phyloP scores from a whole-genome alignment of 257 asterid genomes.

The Solanum clarkiae region DNA sequence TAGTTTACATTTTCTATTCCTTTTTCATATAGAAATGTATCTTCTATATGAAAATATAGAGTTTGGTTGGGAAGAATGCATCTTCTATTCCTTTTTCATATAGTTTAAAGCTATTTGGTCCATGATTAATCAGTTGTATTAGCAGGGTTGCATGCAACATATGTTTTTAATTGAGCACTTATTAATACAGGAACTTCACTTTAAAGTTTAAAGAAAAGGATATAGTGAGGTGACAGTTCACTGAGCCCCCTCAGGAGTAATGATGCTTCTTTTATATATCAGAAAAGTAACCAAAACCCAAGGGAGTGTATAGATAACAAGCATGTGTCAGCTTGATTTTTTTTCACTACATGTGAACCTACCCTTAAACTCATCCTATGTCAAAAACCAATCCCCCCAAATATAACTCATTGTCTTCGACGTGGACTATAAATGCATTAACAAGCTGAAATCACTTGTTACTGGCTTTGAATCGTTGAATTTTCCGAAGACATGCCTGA shows the following conservation, averaged over 20 bases:
- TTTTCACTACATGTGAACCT: not conserved
- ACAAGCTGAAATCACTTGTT: not conserved
- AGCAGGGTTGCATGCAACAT: not conserved
- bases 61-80: too few species aligned
- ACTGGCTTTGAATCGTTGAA: slow-evolving; percentile 36
- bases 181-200: not conserved
- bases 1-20: not conserved
- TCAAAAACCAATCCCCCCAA: not conserved
- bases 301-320: not conserved
- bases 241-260: not conserved
- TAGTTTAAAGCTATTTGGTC: not conserved
- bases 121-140: not conserved
- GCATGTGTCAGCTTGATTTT: not conserved
- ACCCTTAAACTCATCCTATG: not conserved
- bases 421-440: not conserved
- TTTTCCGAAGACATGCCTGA: slow-evolving; percentile 37
- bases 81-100: not conserved
- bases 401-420: not conserved
- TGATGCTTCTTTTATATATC: not conserved
- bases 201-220: not conserved
- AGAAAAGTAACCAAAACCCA: not conserved
- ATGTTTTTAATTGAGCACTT: not conserved
- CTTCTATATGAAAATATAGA: too few species aligned
- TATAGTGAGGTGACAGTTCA: not conserved
- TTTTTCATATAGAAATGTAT: not conserved